Base-by-base conservation (phyloP, 139 green algal species). In the Chlamydomonas applanata region DNA sequence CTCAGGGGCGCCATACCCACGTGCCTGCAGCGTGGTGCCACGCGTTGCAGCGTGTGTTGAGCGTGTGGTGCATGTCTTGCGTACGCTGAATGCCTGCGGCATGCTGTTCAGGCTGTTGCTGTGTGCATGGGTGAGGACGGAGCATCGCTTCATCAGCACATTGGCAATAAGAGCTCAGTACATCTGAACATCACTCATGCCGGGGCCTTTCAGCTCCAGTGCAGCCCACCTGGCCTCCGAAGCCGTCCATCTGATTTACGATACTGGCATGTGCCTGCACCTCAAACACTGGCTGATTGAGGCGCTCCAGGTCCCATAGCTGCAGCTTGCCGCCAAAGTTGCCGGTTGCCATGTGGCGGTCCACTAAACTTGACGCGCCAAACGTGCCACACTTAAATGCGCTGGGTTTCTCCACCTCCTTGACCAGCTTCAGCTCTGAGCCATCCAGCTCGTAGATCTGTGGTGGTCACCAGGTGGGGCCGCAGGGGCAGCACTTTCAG, bases 331-430 rank as follows among this genome's bases (percentile, higher is more conserved):
- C 92, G 3, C 67, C 71, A 64, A 97, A 95, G 78, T 90, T 90
- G 52, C 94, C 94, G 1, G 89, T 91, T 3, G 92, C 93, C 5
- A 97, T 71, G 0, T 82, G 75, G 0, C 87, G 81, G 17, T 93
- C 82, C n/a, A 63, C 46, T 25, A 90, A 35, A 20, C 74, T 85
- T 17, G 87, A 90, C 13, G 91, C 89, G 19, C 88, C 90, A 77
- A 94, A 94, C 0, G 78, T 92, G 30, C 87, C 91, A 63, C 93
- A 97, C 62, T 95, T 96, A 68, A 97, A 91, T 7, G 71, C 65
- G 2, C 61, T 40, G 17, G 78, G 72, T 76, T 87, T 89, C 67
- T 95, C 88, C 0, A 69, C 44, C 29, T 94, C 83, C 35, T 80
- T 79, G 1, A 86, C 11, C 2, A 80, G 63, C 56, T 89, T 87